phyloP scores from a whole-genome alignment of 768 basidiomycete genomes.

The Xerocomus brunneocitrinus region DNA sequence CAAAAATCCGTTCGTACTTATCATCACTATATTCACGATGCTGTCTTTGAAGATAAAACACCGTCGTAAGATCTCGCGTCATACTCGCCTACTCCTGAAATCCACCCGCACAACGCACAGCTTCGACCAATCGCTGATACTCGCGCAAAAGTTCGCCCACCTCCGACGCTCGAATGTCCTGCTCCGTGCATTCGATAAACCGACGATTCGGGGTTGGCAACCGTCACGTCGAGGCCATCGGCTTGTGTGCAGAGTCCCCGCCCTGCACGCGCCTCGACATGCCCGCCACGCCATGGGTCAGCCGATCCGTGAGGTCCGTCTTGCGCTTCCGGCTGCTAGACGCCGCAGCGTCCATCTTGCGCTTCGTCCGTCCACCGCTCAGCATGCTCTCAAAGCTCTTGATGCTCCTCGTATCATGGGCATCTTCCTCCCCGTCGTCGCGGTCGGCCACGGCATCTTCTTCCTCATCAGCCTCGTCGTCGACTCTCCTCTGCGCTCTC shows the following conservation, averaged over 20 bases:
- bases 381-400: conserved; percentile 87
- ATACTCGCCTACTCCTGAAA: too few species aligned
- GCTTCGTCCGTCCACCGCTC: conserved; percentile 32
- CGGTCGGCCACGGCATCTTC: conserved; percentile 23
- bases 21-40: too few species aligned
- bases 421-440: conserved; percentile 26
- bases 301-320: conserved; percentile 58
- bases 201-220: conserved; percentile 52
- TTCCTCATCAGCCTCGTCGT: neutral
- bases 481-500: conserved; percentile 15
- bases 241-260: conserved; percentile 26
- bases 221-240: conserved; percentile 31
- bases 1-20: too few species aligned
- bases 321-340: conserved; percentile 48
- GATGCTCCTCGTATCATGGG: conserved; percentile 67
- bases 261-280: conserved; percentile 40
- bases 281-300: conserved; percentile 50
- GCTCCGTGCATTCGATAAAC: conserved; percentile 67
- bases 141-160: too few species aligned
- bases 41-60: too few species aligned
- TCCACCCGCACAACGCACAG: too few species aligned
- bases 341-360: neutral
- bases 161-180: conserved; percentile 39
- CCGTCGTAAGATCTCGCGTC: too few species aligned
- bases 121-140: too few species aligned